Percentiles rank a stretch among this genome's conserved stretches.
phyloP scores from a whole-genome alignment of 768 basidiomycete genomes.

The Coprinellus micaceus region DNA sequence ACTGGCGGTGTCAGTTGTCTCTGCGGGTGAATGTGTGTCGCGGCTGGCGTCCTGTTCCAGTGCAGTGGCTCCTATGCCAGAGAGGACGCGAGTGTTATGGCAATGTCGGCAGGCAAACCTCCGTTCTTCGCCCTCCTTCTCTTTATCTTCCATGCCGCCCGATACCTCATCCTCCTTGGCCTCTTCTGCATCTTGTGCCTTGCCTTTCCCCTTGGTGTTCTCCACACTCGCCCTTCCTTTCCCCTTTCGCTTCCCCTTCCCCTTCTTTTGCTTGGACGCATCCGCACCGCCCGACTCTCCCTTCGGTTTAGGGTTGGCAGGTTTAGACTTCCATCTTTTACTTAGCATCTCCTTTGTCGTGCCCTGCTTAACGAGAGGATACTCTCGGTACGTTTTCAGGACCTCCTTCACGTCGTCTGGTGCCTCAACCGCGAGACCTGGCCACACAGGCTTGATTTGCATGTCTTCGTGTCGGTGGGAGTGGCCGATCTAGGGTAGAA shows the following conservation, averaged over 20 bases:
- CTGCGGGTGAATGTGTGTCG: too few species aligned
- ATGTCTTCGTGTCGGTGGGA: slow-evolving; percentile 59
- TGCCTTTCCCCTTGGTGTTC: too few species aligned
- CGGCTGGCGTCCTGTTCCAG: neutral
- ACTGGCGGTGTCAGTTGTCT: neutral
- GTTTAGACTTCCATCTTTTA: too few species aligned
- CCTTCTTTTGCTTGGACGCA: neutral
- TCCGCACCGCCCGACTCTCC: slow-evolving; percentile 2
- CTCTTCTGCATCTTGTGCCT: slow-evolving; percentile 12
- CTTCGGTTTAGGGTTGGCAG: neutral
- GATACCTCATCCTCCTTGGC: neutral
- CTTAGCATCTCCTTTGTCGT: neutral
- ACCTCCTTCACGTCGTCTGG: neutral
- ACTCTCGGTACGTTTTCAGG: too few species aligned
- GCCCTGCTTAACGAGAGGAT: too few species aligned
- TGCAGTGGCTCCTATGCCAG: neutral
- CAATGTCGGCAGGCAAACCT: slow-evolving; percentile 12
- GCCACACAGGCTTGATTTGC: slow-evolving; percentile 29
- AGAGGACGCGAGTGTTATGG: neutral
- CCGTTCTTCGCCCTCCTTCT: neutral
- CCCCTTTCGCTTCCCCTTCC: neutral
- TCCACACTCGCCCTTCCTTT: too few species aligned
- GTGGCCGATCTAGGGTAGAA: slow-evolving; percentile 50
- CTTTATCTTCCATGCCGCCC: too few species aligned
- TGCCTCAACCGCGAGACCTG: neutral